Percentiles rank a stretch among this genome's conserved stretches.
Conservation (phyloP, 1,284 basidiomycete species). For the Trichosporon coremiiforme region DNA sequence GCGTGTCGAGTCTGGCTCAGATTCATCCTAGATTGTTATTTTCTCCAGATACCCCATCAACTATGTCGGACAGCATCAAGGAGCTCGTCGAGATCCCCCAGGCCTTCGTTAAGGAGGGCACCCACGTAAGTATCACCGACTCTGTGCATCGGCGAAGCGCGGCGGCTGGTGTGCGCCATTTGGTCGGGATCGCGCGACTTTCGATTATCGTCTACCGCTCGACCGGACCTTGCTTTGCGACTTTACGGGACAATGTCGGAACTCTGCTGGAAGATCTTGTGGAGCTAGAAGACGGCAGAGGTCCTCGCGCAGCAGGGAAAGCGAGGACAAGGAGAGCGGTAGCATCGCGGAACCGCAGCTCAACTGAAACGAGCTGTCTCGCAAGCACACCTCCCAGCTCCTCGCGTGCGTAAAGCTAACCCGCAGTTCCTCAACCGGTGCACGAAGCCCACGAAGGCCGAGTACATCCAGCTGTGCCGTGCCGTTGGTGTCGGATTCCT, state of each 20-base stretch:
- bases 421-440: conserved; percentile 89
- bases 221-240: neutral
- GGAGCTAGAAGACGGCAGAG: neutral
- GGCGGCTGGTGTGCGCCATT: neutral
- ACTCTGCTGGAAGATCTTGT: no score
- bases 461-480: conserved; percentile 87
- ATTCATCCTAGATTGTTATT: neutral
- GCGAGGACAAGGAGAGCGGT: no score
- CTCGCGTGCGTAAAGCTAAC: neutral
- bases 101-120: conserved; percentile 89
- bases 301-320: no score
- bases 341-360: no score
- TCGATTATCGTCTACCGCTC: neutral
- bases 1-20: neutral
- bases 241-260: no score
- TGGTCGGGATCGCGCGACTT: neutral
- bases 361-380: neutral
- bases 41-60: conserved; percentile 35
- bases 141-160: neutral
- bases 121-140: conserved; percentile 66
- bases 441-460: conserved; percentile 95
- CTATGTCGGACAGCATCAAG: conserved; percentile 69
- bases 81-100: conserved; percentile 91
- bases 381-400: neutral
- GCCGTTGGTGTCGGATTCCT: conserved; percentile 93